phyloP scores from a whole-genome alignment of 768 basidiomycete species.

The Leccinum uliginosum region DNA sequence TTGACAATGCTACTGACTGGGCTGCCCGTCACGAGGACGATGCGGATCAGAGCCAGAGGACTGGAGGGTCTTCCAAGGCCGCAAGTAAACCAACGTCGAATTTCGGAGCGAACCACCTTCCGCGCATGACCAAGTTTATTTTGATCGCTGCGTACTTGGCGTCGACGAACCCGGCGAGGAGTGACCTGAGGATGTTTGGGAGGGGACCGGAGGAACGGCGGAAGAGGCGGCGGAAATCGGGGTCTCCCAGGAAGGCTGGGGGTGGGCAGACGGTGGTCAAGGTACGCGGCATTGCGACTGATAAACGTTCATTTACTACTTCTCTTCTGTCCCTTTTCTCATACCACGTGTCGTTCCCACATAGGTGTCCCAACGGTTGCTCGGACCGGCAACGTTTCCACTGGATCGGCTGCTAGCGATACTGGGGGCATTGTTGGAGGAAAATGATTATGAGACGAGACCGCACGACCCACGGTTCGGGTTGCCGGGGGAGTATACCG shows the following conservation, averaged over 20 bases:
- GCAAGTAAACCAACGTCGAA: conserved; percentile 3
- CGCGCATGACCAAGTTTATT: conserved; percentile 70
- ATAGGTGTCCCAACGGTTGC: conserved; percentile 70
- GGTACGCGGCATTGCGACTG: conserved; percentile 26
- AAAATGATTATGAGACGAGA: conserved; percentile 52
- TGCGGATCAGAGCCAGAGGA: not conserved
- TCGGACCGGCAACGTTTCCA: conserved; percentile 76
- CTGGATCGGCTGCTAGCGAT: conserved; percentile 79
- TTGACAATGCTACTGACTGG: conserved; percentile 63
- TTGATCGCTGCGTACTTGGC: conserved; percentile 76
- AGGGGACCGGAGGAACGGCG: conserved; percentile 65
- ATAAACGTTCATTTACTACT: not conserved
- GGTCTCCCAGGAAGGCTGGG: conserved; percentile 32
- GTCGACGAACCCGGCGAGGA: conserved; percentile 78
- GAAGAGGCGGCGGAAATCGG: conserved; percentile 43
- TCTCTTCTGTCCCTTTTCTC: not conserved
- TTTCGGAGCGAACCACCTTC: conserved; percentile 37
- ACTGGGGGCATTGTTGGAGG: conserved; percentile 71
- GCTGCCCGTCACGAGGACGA: conserved; percentile 47
- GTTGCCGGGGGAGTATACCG: conserved; percentile 67
- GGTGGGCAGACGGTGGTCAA: conserved; percentile 42
- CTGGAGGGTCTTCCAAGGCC: not conserved
- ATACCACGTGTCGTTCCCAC: not conserved
- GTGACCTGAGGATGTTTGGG: conserved; percentile 81
- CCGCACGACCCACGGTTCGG: conserved; percentile 43